Evolutionary conservation across 371 early-diverging fungal genomes (phyloP), one percentile per base, ranked within the genome.

Genomic region (Fennellomyces sp.): DNA sequence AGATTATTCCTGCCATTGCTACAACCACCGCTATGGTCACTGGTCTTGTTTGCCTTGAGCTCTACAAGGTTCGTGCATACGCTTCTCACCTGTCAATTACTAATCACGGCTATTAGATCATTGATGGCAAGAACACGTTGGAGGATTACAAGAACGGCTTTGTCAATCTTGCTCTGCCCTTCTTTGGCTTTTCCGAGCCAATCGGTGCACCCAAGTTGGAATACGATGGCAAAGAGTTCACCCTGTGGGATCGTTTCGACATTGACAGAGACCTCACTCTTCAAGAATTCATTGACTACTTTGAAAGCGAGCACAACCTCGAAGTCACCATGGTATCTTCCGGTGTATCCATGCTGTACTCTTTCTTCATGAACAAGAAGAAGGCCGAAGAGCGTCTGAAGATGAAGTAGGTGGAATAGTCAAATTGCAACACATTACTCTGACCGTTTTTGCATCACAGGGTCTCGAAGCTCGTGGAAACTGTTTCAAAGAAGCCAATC

Each of bases 1-100:
- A 96, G 80, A 99, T 99, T 65, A 99, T 99, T 65, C 99, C 99
- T 25, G 99, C 99, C 39, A 99, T 99, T 83, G 99, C 99, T 8
- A 99, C 99, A 2, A 99, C 99, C 0, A 99, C 99, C 0, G 94
- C 99, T 10, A 82, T 99, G 66, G 97, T 99, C 6, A 97, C 99
- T 30, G 99, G 99, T 38, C 82, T 99, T 36, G 96, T 98, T 15
- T 96, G 97, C 75, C 82, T 99, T 56, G 99, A 99, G 82, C 80
- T 98, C 56, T 96, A 94, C 90, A 98, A 98, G 90, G 74, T 94
- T 30, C 28, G 5, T n/a, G 6, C 51, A 48, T 25, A 33, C 23
- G 25, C 10, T 23, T 19, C 35, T 41, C 17, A 36, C 39, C 11
- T 50, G 8, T 38, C 5, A 50, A 31, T 2, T 2, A 13, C 52